These are phyloP conservation scores for Boeremia exigua DNA, from an alignment of 2,329 filamentous ascomycete species.

Conservation along the genomic window DNA sequence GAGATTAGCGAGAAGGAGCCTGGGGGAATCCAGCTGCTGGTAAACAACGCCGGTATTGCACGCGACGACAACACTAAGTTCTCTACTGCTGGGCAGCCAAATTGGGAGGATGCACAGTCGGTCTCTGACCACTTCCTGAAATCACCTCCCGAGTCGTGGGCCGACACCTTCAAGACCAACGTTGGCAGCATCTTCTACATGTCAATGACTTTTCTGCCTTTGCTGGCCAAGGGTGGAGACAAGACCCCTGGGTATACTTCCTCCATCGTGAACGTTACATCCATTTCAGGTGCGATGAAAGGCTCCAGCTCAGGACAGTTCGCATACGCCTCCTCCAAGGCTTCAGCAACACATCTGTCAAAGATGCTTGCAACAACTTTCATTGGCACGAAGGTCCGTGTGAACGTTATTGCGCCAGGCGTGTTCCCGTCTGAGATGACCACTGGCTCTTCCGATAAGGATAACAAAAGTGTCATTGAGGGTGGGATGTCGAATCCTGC, in stretches of 20 bases:
- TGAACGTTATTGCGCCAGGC: conserved; percentile 54
- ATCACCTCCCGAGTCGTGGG: conserved; percentile 55
- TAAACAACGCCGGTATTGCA: conserved; percentile 62
- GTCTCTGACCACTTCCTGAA: conserved; percentile 60
- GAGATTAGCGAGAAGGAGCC: conserved; percentile 55
- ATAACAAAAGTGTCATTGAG: conserved; percentile 56
- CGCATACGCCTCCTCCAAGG: conserved; percentile 60
- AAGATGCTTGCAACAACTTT: conserved; percentile 56
- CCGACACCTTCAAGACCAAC: conserved; percentile 60
- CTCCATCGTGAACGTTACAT: conserved; percentile 61
- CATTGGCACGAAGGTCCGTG: conserved; percentile 50
- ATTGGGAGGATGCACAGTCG: conserved; percentile 55
- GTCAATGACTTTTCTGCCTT: conserved; percentile 61
- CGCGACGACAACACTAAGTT: conserved; percentile 60
- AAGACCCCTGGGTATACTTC: conserved; percentile 57
- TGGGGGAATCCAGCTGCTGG: conserved; percentile 60
- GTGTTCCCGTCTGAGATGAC: conserved; percentile 59
- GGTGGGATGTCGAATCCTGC: conserved; percentile 53
- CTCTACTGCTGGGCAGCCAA: conserved; percentile 55
- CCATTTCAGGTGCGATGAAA: conserved; percentile 60
- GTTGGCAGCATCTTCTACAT: conserved; percentile 60
- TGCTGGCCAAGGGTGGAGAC: conserved; percentile 57
- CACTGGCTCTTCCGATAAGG: conserved; percentile 51
- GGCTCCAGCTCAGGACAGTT: conserved; percentile 57
- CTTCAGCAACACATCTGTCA: conserved; percentile 53